Percentiles rank a stretch among this genome's conserved stretches.
These are phyloP conservation scores for Kluyveromyces dobzhanskii DNA, from an alignment of 805 yeast genomes.

Conservation along the genomic window DNA sequence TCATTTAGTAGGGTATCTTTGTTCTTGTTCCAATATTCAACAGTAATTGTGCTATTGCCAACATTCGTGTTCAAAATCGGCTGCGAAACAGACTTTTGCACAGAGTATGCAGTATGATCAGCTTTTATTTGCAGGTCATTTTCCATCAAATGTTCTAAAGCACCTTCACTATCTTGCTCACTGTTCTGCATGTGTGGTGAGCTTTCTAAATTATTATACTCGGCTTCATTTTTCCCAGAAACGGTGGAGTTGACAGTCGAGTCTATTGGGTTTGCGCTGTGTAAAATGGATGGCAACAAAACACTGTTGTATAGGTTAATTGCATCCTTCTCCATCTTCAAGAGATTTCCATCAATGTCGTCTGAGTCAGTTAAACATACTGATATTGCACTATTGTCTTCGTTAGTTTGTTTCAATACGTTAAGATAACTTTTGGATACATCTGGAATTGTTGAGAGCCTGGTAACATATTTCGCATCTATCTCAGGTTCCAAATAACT, in stretches of 20 bases:
- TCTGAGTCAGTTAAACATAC: constrained; percentile 1
- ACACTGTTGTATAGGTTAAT: constrained; percentile 25
- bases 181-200: constrained; percentile 1
- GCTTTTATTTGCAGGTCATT: constrained; percentile 17
- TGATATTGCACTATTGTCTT: neutral
- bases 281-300: constrained; percentile 24
- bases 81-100: neutral
- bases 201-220: neutral
- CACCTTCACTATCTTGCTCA: neutral
- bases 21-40: constrained; percentile 21
- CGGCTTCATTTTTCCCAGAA: neutral
- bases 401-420: constrained; percentile 6
- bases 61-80: neutral
- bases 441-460: constrained; percentile 26
- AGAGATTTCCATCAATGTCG: constrained; percentile 6
- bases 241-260: neutral
- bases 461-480: constrained; percentile 16
- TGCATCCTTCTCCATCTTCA: constrained; percentile 22
- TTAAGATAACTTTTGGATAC: constrained; percentile 19
- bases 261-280: constrained; percentile 4
- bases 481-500: neutral
- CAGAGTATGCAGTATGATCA: constrained; percentile 4
- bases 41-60: constrained; percentile 9
- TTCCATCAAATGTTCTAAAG: neutral
- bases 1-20: constrained; percentile 9